phyloP scores from a whole-genome alignment of 2,329 filamentous ascomycete genomes.

The Calonectria montana region DNA sequence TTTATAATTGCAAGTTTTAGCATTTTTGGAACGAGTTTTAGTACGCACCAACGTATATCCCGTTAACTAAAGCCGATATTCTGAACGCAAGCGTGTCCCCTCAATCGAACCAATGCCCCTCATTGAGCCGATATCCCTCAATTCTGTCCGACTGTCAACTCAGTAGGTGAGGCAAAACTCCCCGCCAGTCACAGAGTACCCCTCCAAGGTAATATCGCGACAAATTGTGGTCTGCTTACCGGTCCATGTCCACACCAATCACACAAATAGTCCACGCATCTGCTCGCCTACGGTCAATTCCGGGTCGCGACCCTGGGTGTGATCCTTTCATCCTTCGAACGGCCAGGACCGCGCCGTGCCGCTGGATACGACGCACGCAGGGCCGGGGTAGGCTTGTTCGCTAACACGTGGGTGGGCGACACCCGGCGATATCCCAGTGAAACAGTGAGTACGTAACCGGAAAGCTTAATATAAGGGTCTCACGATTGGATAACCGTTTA shows the following conservation, averaged over 20 bases:
- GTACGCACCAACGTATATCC: neutral
- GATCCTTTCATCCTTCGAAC: neutral
- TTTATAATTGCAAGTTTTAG: neutral
- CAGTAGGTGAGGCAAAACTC: neutral
- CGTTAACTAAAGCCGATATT: neutral
- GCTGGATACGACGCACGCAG: neutral
- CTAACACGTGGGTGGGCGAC: neutral
- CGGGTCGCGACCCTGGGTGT: neutral
- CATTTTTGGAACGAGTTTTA: neutral
- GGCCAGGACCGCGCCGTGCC: constrained; percentile 3
- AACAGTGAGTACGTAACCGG: neutral
- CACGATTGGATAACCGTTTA: neutral
- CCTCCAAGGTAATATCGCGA: neutral
- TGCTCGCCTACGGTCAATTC: neutral
- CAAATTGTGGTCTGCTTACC: neutral
- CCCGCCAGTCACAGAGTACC: neutral
- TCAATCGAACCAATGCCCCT: neutral
- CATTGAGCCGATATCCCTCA: neutral
- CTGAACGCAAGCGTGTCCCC: neutral
- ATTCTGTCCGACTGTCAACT: neutral
- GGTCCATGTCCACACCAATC: neutral
- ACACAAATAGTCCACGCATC: neutral
- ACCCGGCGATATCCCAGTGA: neutral
- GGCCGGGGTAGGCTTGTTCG: neutral
- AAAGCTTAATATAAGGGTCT: constrained; percentile 2